Conservation (phyloP, 1,139 yeast species). For the Saccharomyces hybrid region DNA sequence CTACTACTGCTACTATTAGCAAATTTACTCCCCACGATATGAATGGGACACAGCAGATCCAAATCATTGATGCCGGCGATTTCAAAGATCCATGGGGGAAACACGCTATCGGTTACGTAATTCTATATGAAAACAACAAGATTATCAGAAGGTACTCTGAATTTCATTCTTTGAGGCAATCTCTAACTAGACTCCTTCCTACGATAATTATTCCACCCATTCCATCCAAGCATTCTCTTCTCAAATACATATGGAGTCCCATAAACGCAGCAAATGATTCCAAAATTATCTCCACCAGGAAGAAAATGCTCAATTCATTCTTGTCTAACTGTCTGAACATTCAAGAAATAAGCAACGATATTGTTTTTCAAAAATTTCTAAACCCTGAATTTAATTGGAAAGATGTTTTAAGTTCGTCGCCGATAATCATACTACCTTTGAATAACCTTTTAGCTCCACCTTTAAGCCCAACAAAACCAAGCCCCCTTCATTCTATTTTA, state of each 20-base stretch:
- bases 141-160: conserved; percentile 81
- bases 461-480: conserved; percentile 43
- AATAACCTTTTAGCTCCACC: conserved; percentile 52
- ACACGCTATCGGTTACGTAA: conserved; percentile 77
- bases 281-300: conserved; percentile 52
- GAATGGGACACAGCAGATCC: conserved; percentile 8
- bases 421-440: conserved; percentile 45
- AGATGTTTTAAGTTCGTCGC: conserved; percentile 49
- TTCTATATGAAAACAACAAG: conserved; percentile 44
- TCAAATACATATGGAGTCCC: conserved; percentile 37
- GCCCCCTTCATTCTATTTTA: conserved; percentile 55
- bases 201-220: conserved; percentile 87
- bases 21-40: not conserved
- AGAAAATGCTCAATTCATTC: conserved; percentile 69
- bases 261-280: conserved; percentile 49
- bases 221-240: conserved; percentile 77
- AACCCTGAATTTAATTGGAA: conserved; percentile 81
- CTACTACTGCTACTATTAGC: not conserved
- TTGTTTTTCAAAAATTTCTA: conserved; percentile 66
- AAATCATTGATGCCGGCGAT: conserved; percentile 29
- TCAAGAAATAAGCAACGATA: conserved; percentile 42
- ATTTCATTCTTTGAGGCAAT: conserved; percentile 71
- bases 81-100: conserved; percentile 40
- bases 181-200: conserved; percentile 67
- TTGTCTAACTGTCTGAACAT: conserved; percentile 65